Conservation (phyloP, 768 basidiomycete genomes). For the Lanmaoa pseudosensibilis region DNA sequence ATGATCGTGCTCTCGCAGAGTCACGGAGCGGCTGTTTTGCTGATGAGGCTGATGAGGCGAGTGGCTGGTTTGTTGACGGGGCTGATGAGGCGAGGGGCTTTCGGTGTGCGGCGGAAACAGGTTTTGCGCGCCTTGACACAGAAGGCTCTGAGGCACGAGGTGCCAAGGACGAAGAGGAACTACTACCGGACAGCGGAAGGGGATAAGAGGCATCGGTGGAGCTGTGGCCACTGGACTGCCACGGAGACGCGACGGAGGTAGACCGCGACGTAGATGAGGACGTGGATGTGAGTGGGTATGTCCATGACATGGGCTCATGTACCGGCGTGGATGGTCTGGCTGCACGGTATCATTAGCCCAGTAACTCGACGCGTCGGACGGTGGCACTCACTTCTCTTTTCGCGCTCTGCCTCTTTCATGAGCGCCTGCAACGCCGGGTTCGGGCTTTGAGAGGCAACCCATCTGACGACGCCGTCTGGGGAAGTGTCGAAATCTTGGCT, state of each 20-base stretch:
- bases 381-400: constrained; percentile 22
- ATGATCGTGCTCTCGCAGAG: constrained; percentile 17
- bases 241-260: constrained; percentile 7
- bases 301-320: constrained; percentile 15
- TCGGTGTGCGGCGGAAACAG: constrained; percentile 7
- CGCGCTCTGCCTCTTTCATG: constrained; percentile 29
- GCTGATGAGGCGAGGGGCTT: constrained; percentile 18
- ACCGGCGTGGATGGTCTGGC: constrained; percentile 18
- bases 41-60: constrained; percentile 16
- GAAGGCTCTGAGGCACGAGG: constrained; percentile 5
- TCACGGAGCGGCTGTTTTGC: constrained; percentile 10
- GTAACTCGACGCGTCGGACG: neutral
- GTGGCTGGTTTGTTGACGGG: constrained; percentile 4
- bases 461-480: constrained; percentile 18
- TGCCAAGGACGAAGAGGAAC: constrained; percentile 1
- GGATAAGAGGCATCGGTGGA: constrained; percentile 5
- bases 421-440: constrained; percentile 26
- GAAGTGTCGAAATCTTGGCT: constrained; percentile 7
- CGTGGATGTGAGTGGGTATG: constrained; percentile 13
- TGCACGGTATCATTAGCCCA: constrained; percentile 1
- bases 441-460: constrained; percentile 28
- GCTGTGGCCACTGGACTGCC: constrained; percentile 4
- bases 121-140: constrained; percentile 7
- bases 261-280: constrained; percentile 2
- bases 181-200: constrained; percentile 4